A percentile compares a stretch with the other conserved stretches of the same genome.
Evolutionary conservation across 352 stramenopile species (phyloP).

Genomic region (Pseudoperonospora humuli): DNA sequence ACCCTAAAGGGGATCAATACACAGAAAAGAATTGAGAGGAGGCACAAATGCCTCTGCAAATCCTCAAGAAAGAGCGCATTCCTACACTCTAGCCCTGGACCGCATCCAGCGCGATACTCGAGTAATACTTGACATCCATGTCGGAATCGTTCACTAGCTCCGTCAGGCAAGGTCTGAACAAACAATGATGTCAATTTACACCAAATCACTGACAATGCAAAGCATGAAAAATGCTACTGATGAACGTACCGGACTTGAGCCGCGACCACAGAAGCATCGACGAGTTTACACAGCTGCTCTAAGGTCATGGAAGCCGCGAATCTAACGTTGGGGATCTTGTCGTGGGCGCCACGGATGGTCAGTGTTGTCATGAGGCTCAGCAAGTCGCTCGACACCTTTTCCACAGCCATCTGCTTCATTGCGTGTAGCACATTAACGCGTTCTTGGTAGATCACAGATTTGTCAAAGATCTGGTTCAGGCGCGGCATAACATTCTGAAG

Average conservation of each 20-base stretch:
- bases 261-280: constrained; percentile 53
- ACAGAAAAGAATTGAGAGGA: constrained; percentile 23
- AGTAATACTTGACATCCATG: constrained; percentile 85
- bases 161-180: constrained; percentile 56
- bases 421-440: constrained; percentile 79
- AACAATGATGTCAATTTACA: constrained; percentile 3
- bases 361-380: constrained; percentile 53
- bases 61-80: constrained; percentile 20
- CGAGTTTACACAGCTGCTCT: constrained; percentile 77
- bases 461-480: constrained; percentile 75
- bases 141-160: constrained; percentile 73
- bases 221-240: background rate
- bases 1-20: constrained; percentile 2
- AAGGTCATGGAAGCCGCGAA: constrained; percentile 83
- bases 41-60: constrained; percentile 11
- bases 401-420: constrained; percentile 60
- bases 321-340: constrained; percentile 87
- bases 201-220: background rate
- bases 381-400: constrained; percentile 68
- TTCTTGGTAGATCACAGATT: constrained; percentile 83
- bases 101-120: constrained; percentile 68
- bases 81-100: constrained; percentile 52
- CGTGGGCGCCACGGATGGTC: constrained; percentile 60
- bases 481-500: constrained; percentile 77
- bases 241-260: constrained; percentile 61